Conservation (phyloP, 805 yeast species). For the Schizosaccharomyces pombe region DNA sequence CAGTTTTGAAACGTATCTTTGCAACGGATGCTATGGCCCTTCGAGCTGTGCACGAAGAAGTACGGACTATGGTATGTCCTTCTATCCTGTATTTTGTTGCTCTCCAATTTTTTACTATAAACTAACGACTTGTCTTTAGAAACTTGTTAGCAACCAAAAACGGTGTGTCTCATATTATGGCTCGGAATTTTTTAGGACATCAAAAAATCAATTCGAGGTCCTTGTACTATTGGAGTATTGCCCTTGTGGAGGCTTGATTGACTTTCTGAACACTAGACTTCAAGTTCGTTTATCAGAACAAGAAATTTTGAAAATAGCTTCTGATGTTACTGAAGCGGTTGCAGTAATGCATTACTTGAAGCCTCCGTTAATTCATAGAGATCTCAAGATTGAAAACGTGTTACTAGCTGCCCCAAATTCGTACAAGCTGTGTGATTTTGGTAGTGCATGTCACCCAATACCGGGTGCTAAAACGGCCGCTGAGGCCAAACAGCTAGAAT, state of each 20-base stretch:
- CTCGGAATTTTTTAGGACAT: conserved; percentile 70
- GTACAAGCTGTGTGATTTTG: conserved; percentile 82
- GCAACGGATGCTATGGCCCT: conserved; percentile 77
- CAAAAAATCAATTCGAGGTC: conserved; percentile 47
- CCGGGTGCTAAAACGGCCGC: conserved; percentile 18
- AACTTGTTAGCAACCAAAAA: conserved; percentile 12
- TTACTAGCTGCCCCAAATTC: conserved; percentile 40
- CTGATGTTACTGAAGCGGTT: conserved; percentile 56
- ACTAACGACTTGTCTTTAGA: not conserved
- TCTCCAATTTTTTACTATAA: not conserved
- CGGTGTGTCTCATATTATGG: conserved; percentile 79
- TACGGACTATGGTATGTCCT: conserved; percentile 84
- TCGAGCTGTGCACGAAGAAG: conserved; percentile 73
- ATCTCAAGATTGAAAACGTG: conserved; percentile 85
- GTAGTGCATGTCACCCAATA: conserved; percentile 41
- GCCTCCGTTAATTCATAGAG: conserved; percentile 65
- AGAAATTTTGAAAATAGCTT: conserved; percentile 65
- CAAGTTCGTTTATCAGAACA: conserved; percentile 51
- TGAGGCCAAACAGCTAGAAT: conserved; percentile 48
- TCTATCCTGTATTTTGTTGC: conserved; percentile 27
- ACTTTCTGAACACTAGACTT: conserved; percentile 70
- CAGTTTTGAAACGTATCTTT: conserved; percentile 81
- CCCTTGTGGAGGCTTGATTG: conserved; percentile 42
- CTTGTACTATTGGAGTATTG: conserved; percentile 82
- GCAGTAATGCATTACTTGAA: conserved; percentile 57